Conservation (phyloP, 371 early-diverging fungal genomes). For the Syncephalastrum sp. region DNA sequence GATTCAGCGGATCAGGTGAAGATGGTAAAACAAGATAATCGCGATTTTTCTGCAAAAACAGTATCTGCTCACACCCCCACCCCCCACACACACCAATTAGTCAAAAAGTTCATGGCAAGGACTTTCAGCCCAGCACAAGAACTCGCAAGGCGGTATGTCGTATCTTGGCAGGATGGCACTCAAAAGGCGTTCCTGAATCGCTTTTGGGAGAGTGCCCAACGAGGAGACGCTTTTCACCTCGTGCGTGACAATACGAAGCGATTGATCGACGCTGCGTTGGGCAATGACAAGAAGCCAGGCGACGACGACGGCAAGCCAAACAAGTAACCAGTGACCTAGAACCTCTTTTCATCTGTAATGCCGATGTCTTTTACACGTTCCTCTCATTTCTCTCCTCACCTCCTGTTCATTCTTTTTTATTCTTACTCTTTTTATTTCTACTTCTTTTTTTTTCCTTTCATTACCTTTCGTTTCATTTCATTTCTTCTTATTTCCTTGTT, state of each 20-base stretch:
- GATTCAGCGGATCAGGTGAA: constrained; percentile 21
- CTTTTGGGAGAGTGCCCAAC: constrained; percentile 24
- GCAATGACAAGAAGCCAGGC: constrained; percentile 9
- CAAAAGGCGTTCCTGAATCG: constrained; percentile 17
- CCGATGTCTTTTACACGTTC: background rate
- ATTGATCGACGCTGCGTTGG: constrained; percentile 10
- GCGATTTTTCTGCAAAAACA: background rate
- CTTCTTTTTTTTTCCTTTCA: background rate
- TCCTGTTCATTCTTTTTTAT: background rate
- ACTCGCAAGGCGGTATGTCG: constrained; percentile 16
- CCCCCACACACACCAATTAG: background rate
- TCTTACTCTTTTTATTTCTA: background rate
- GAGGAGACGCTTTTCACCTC: constrained; percentile 23
- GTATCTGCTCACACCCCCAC: background rate
- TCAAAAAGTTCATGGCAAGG: constrained; percentile 13
- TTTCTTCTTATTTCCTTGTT: background rate
- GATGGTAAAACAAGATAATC: constrained; percentile 16
- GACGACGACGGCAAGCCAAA: constrained; percentile 14
- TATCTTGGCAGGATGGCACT: constrained; percentile 28
- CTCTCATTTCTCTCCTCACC: background rate
- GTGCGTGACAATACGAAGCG: constrained; percentile 18
- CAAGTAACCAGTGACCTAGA: constrained; percentile 1
- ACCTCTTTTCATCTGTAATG: background rate
- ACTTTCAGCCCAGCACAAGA: constrained; percentile 22
- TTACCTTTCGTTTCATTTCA: too few relatives aligned